Evolutionary conservation across 2,329 filamentous ascomycete species (phyloP).

Genomic region (Fusarium goolgardi): DNA sequence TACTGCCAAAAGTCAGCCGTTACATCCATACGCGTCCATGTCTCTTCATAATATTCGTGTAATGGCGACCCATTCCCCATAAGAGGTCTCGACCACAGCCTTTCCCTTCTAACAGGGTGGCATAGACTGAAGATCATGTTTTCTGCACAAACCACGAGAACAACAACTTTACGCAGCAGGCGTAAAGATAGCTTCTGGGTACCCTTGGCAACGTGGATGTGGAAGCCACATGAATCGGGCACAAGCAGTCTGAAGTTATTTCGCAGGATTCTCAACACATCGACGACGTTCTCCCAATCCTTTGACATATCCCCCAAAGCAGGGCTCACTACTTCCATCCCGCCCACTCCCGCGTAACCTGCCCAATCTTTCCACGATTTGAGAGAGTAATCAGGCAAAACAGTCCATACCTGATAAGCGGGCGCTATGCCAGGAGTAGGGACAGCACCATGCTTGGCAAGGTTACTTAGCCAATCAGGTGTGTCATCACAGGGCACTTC

Average conservation of each 20-base stretch:
- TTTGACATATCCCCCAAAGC: slow-evolving; percentile 22
- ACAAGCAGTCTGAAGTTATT: slow-evolving; percentile 23
- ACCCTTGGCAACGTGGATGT: slow-evolving; percentile 37
- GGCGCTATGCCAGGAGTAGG: not conserved
- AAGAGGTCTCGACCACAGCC: not conserved
- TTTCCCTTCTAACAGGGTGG: slow-evolving; percentile 4
- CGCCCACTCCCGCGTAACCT: slow-evolving; percentile 15
- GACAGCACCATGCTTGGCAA: slow-evolving; percentile 2
- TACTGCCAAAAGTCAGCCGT: slow-evolving; percentile 25
- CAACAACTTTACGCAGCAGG: slow-evolving; percentile 24
- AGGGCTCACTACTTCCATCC: slow-evolving; percentile 32
- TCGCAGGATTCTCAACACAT: slow-evolving; percentile 29
- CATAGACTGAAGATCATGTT: slow-evolving; percentile 33
- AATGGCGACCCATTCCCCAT: not conserved
- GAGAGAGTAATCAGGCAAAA: slow-evolving; percentile 19
- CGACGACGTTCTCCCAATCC: slow-evolving; percentile 32
- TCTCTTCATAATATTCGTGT: not conserved
- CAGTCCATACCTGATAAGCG: slow-evolving; percentile 30
- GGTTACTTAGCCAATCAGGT: not conserved
- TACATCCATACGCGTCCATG: not conserved
- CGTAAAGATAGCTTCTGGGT: slow-evolving; percentile 6
- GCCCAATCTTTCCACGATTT: not conserved
- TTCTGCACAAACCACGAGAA: slow-evolving; percentile 31
- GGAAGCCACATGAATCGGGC: slow-evolving; percentile 23
- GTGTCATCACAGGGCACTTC: not conserved